Evolutionary conservation across 129 eudicot species (phyloP).

Genomic region (Saposhnikovia divaricata): DNA sequence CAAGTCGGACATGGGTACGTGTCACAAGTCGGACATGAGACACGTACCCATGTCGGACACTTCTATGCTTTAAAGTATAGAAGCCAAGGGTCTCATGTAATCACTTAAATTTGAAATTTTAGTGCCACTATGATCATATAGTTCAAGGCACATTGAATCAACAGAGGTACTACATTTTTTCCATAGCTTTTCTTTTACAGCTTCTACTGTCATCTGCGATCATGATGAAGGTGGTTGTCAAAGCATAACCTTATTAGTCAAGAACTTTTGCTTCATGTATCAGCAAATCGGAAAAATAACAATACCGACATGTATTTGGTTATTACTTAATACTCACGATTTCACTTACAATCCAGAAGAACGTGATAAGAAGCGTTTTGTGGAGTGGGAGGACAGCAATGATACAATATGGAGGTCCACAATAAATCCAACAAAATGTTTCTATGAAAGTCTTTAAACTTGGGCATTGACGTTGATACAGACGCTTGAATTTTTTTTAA

Average conservation of each 20-base stretch:
- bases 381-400: neutral
- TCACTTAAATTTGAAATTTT: slow-evolving; percentile 51
- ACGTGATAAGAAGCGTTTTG: neutral
- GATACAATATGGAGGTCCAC: neutral
- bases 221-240: slow-evolving; percentile 9
- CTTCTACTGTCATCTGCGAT: slow-evolving; percentile 73
- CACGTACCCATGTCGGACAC: too few relatives aligned
- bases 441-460: neutral
- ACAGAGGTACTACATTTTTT: slow-evolving; percentile 92
- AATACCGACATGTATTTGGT: neutral
- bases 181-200: slow-evolving; percentile 91
- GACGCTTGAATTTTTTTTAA: neutral
- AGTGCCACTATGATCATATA: slow-evolving; percentile 62
- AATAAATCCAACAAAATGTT: neutral
- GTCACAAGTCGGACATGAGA: too few relatives aligned
- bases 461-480: neutral
- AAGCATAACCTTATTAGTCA: slow-evolving; percentile 1
- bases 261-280: slow-evolving; percentile 1
- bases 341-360: neutral
- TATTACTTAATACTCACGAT: neutral
- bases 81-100: slow-evolving; percentile 63
- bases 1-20: too few relatives aligned
- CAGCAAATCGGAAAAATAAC: neutral
- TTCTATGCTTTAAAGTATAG: too few relatives aligned
- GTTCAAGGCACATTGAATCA: slow-evolving; percentile 72